These are phyloP conservation scores for Nakazawaea ishiwadae DNA, from an alignment of 805 yeast genomes.

Conservation along the genomic window DNA sequence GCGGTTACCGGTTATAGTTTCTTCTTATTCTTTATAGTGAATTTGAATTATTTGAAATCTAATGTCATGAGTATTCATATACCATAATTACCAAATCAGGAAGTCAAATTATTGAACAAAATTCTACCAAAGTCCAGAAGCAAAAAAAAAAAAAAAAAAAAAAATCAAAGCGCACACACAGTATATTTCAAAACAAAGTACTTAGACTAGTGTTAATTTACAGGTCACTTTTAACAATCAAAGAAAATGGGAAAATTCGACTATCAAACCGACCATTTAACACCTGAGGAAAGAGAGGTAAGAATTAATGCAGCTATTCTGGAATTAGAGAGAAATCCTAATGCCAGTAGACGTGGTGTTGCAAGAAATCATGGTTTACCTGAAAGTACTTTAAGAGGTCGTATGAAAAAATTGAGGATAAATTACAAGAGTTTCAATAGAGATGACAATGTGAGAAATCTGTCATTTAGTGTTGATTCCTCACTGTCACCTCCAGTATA, in stretches of 20 bases:
- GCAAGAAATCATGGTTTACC: slow-evolving; percentile 12
- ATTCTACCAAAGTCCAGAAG: too few relatives aligned
- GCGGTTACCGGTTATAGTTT: too few relatives aligned
- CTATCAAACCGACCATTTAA: slow-evolving; percentile 5
- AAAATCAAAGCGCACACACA: background rate
- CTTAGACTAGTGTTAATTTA: too few relatives aligned
- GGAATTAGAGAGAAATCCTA: slow-evolving; percentile 11
- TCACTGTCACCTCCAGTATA: slow-evolving; percentile 1
- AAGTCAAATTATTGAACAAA: too few relatives aligned
- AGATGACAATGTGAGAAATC: background rate
- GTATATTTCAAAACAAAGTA: too few relatives aligned
- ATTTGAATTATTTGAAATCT: too few relatives aligned
- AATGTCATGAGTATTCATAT: too few relatives aligned
- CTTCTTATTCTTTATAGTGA: too few relatives aligned
- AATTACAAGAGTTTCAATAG: slow-evolving; percentile 8
- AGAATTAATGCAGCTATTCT: slow-evolving; percentile 9
- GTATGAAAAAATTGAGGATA: slow-evolving; percentile 10
- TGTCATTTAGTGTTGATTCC: background rate
- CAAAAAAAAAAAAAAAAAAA: too few relatives aligned
- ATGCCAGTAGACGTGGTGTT: slow-evolving; percentile 11
- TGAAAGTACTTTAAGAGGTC: slow-evolving; percentile 11
- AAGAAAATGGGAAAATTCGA: slow-evolving; percentile 6
- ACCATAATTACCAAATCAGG: too few relatives aligned
- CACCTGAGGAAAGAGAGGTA: slow-evolving; percentile 11
- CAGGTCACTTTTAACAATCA: too few relatives aligned